phyloP scores from a whole-genome alignment of 2,329 filamentous ascomycete genomes.

The Sarocladium oryzae region DNA sequence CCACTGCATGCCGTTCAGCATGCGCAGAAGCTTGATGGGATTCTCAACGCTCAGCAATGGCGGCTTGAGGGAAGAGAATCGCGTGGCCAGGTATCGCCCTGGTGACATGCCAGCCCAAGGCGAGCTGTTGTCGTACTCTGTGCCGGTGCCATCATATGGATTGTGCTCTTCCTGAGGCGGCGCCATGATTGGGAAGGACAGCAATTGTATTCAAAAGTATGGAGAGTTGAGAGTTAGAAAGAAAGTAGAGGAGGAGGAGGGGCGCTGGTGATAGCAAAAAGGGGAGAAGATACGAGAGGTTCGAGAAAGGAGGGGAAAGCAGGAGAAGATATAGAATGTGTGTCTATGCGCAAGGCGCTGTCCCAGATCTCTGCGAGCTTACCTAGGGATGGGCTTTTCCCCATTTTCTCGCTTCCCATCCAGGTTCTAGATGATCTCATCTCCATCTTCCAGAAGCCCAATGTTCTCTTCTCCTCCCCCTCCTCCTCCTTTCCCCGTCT shows the following conservation, averaged over 20 bases:
- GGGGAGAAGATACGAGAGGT: neutral
- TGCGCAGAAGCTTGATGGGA: slow-evolving; percentile 41
- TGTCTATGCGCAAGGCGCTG: too few species aligned
- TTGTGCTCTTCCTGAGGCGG: neutral
- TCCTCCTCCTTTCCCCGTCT: too few species aligned
- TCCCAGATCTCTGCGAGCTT: too few species aligned
- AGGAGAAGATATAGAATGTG: neutral
- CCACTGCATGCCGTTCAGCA: slow-evolving; percentile 46
- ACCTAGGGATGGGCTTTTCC: too few species aligned
- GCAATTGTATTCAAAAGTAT: too few species aligned
- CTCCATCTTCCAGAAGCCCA: neutral
- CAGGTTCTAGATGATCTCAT: neutral
- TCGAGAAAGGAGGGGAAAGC: neutral
- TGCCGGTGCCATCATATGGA: slow-evolving; percentile 7
- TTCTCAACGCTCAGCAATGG: slow-evolving; percentile 49
- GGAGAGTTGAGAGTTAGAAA: neutral
- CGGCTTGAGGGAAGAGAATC: slow-evolving; percentile 50
- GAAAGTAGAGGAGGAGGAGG: neutral
- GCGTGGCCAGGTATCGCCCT: slow-evolving; percentile 27
- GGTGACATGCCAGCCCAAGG: slow-evolving; percentile 7
- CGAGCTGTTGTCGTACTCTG: neutral
- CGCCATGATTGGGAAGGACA: neutral
- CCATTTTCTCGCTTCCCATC: neutral
- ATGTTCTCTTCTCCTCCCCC: too few species aligned
- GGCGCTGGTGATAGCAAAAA: neutral